Conservation (phyloP, 257 asterid species). For the Oldenlandia corymbosa region DNA sequence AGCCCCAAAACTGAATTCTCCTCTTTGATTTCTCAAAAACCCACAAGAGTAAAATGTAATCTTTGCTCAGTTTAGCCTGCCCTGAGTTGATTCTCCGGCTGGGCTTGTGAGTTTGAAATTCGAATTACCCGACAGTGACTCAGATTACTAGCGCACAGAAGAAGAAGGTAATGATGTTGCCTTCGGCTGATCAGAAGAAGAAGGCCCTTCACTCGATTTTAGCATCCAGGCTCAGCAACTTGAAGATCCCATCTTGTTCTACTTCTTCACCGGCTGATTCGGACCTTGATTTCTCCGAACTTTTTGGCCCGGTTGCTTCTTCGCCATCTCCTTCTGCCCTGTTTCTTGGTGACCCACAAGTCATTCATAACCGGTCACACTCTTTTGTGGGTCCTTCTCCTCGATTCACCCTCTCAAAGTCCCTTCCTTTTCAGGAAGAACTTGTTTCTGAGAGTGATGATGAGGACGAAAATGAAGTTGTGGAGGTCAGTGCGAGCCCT, state of each 20-base stretch:
- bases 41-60: conserved; percentile 16
- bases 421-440: conserved; percentile 45
- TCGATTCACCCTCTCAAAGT: conserved; percentile 60
- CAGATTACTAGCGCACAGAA: no score
- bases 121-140: not conserved
- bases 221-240: conserved; percentile 58
- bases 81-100: conserved; percentile 27
- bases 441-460: conserved; percentile 53
- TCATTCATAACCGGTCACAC: conserved; percentile 74
- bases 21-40: not conserved
- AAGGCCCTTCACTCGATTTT: conserved; percentile 51
- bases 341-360: conserved; percentile 61
- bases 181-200: conserved; percentile 37
- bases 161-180: conserved; percentile 6
- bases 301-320: conserved; percentile 47
- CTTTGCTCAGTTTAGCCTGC: conserved; percentile 22
- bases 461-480: conserved; percentile 21
- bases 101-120: conserved; percentile 15
- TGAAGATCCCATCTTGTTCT: conserved; percentile 58
- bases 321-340: conserved; percentile 45
- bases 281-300: conserved; percentile 74
- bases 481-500: not conserved
- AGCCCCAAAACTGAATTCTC: not conserved
- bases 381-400: conserved; percentile 93
- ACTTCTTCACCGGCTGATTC: conserved; percentile 37